phyloP scores from a whole-genome alignment of 1,139 yeast species.

The Blastobotrys petasosporus region DNA sequence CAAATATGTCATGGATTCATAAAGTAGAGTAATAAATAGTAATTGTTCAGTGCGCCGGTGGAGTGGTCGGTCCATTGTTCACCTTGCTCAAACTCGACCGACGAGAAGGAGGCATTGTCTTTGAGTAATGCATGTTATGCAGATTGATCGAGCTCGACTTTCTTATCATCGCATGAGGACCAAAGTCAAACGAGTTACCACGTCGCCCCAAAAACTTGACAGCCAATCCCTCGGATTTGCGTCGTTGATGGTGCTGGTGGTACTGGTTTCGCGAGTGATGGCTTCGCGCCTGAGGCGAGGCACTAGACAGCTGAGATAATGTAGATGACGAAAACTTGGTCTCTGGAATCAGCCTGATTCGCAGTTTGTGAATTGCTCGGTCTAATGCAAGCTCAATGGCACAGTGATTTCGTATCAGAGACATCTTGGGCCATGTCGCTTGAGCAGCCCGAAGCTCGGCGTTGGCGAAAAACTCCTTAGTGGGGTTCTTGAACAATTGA shows the following conservation, averaged over 20 bases:
- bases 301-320: neutral
- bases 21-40: too few relatives aligned
- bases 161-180: neutral
- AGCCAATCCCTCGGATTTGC: slow-evolving; percentile 12
- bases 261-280: slow-evolving; percentile 9
- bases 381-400: slow-evolving; percentile 85
- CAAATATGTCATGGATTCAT: too few relatives aligned
- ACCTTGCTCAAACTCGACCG: slow-evolving; percentile 1
- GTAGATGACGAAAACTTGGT: neutral
- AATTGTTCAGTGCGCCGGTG: too few relatives aligned
- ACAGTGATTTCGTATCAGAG: slow-evolving; percentile 81
- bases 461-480: slow-evolving; percentile 63
- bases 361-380: slow-evolving; percentile 59
- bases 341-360: slow-evolving; percentile 55
- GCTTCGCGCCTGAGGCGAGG: slow-evolving; percentile 9
- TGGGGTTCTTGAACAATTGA: slow-evolving; percentile 70
- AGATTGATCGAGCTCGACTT: slow-evolving; percentile 2
- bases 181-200: slow-evolving; percentile 5
- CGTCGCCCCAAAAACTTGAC: slow-evolving; percentile 10
- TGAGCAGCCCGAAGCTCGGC: slow-evolving; percentile 78
- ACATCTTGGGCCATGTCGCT: slow-evolving; percentile 89
- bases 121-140: neutral
- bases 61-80: neutral
- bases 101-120: slow-evolving; percentile 3
- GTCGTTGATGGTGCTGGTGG: slow-evolving; percentile 12